A percentile compares a stretch with the other conserved stretches of the same genome.
These are phyloP conservation scores for Hamiltosporidium tvaerminnensis DNA, from an alignment of 371 early-diverging fungal species.

Conservation along the genomic window DNA sequence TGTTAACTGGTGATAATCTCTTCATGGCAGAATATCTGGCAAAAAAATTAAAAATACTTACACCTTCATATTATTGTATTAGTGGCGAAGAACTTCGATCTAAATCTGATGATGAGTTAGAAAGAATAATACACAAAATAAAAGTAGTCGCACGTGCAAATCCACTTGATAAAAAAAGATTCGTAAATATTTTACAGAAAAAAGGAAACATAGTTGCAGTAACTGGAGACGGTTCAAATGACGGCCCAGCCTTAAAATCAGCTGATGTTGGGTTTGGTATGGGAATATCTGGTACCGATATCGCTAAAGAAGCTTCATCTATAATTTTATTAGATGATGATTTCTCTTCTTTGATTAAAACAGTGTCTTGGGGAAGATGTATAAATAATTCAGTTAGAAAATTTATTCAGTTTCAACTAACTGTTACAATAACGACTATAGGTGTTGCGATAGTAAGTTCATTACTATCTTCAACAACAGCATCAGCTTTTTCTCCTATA, in stretches of 20 bases:
- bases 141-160: slow-evolving; percentile 75
- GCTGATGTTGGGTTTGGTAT: slow-evolving; percentile 88
- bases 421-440: slow-evolving; percentile 74
- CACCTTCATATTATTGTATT: slow-evolving; percentile 63
- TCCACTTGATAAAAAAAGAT: slow-evolving; percentile 74
- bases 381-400: slow-evolving; percentile 77
- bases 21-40: slow-evolving; percentile 73
- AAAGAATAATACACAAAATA: slow-evolving; percentile 62
- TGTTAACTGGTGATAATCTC: slow-evolving; percentile 82
- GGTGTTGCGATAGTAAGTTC: slow-evolving; percentile 56
- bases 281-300: slow-evolving; percentile 87
- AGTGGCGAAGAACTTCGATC: slow-evolving; percentile 69
- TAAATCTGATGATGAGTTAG: slow-evolving; percentile 61
- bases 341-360: slow-evolving; percentile 63
- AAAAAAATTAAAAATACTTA: slow-evolving; percentile 65
- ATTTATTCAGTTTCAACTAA: slow-evolving; percentile 81
- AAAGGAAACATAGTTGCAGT: slow-evolving; percentile 76
- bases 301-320: slow-evolving; percentile 77
- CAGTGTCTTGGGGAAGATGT: slow-evolving; percentile 77
- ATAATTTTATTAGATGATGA: slow-evolving; percentile 81
- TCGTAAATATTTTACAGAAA: slow-evolving; percentile 65
- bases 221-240: slow-evolving; percentile 89
- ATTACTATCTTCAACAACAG: slow-evolving; percentile 55
- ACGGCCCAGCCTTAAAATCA: slow-evolving; percentile 75
- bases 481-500: slow-evolving; percentile 60